Base-by-base conservation (phyloP, 352 stramenopile species). In the Globisporangium irregulare region DNA sequence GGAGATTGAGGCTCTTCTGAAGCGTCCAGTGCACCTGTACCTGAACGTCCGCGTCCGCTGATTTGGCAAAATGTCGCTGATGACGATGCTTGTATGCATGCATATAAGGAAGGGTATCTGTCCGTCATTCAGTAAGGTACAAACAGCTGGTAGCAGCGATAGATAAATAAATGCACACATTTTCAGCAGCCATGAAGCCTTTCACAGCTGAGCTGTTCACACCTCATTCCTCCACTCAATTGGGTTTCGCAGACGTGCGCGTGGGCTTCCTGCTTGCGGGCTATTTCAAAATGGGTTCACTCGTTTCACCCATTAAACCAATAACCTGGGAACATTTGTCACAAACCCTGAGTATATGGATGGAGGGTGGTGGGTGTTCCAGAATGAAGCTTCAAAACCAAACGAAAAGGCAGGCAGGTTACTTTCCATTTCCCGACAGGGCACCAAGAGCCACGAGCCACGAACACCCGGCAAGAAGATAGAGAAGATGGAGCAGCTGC, bases 31-130 rank as follows among this genome's bases (percentile, higher is more conserved):
- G 68, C 87, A 95, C 51, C 77, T 95, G 55, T 95, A 95, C 68
- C 72, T 95, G 54, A 95, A 95, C 72, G 84, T 95, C 20, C 86
- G 87, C 32, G 82, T 93, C 14, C 81, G 81, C 55, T 88, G 77
- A 59, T 32, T 18, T 22, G 8, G 46, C 18, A 25, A 25, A 54
- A 7, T 5, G 9, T 12, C 46, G 46, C 46, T 54, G 18, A 25
- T 54, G 20, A 48, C 20, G 41, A n/a, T 48, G 41, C 41, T 48
- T 5, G 41, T 14, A 48, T n/a, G 14, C 41, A n/a, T 48, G 41
- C 41, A 48, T 1, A 14, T 24, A n/a, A 10, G 18, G 18, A 10
- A 10, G 15, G 20, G 43, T 5, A 53, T 25, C 46, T 2, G 12
- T 54, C 46, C 14, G 18, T 18, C 7, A 24, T 18, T 18, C 6